A percentile compares a stretch with the other conserved stretches of the same genome.
phyloP scores from a whole-genome alignment of 1,284 basidiomycete species.

The Microbotryum silenes-acaulis region DNA sequence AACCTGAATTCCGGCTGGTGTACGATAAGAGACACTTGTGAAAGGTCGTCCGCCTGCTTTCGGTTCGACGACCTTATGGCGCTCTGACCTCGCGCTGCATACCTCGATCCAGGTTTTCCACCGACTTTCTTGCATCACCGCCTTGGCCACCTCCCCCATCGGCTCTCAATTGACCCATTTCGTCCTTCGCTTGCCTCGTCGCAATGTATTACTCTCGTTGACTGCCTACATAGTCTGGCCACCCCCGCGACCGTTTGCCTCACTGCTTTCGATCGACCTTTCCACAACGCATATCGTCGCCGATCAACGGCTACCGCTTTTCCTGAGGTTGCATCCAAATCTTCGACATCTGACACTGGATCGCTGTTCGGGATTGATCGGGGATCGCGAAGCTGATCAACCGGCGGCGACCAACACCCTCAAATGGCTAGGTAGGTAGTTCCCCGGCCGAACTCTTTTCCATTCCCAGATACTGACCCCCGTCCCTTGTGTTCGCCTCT shows the following conservation, averaged over 20 bases:
- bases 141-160: slow-evolving; percentile 24
- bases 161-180: slow-evolving; percentile 25
- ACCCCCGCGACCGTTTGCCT: slow-evolving; percentile 20
- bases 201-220: slow-evolving; percentile 29
- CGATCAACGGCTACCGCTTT: slow-evolving; percentile 16
- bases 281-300: slow-evolving; percentile 29
- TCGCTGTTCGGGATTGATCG: slow-evolving; percentile 22
- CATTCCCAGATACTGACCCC: not conserved
- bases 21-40: too few relatives aligned
- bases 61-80: not conserved
- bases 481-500: not conserved
- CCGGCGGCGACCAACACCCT: slow-evolving; percentile 15
- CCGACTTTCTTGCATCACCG: slow-evolving; percentile 29
- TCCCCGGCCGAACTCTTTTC: not conserved
- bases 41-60: too few relatives aligned
- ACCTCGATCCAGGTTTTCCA: slow-evolving; percentile 30
- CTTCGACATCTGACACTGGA: slow-evolving; percentile 23
- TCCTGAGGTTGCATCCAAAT: slow-evolving; percentile 10
- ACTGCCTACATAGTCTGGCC: slow-evolving; percentile 15
- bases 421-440: slow-evolving; percentile 18
- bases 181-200: slow-evolving; percentile 31
- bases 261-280: slow-evolving; percentile 28
- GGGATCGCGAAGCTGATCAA: slow-evolving; percentile 12
- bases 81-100: not conserved
- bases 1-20: too few relatives aligned